phyloP scores from a whole-genome alignment of 805 yeast genomes.

The Saturnispora galanensis region DNA sequence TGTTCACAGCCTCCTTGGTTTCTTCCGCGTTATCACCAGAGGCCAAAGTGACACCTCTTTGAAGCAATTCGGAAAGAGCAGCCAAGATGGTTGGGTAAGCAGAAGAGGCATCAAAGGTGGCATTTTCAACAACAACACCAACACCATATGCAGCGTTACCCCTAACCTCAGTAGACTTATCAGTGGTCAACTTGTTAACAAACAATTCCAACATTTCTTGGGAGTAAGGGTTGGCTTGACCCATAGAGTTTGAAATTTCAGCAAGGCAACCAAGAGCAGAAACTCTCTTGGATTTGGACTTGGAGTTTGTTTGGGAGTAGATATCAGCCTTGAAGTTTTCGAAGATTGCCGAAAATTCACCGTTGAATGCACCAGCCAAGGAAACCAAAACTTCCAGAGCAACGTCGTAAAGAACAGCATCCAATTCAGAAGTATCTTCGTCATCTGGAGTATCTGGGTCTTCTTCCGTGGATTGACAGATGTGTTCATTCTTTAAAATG shows the following conservation, averaged over 20 bases:
- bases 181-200: slow-evolving; percentile 57
- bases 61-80: slow-evolving; percentile 59
- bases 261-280: slow-evolving; percentile 85
- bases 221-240: slow-evolving; percentile 52
- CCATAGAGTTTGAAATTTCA: slow-evolving; percentile 73
- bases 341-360: slow-evolving; percentile 65
- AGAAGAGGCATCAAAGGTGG: slow-evolving; percentile 45
- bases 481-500: slow-evolving; percentile 72
- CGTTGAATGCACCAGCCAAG: slow-evolving; percentile 66
- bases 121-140: slow-evolving; percentile 58
- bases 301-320: slow-evolving; percentile 45
- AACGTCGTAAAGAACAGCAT: slow-evolving; percentile 69
- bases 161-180: slow-evolving; percentile 77
- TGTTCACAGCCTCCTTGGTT: slow-evolving; percentile 64
- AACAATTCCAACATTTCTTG: slow-evolving; percentile 65
- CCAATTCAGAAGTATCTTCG: slow-evolving; percentile 47
- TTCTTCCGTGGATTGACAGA: slow-evolving; percentile 70
- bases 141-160: slow-evolving; percentile 95
- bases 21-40: slow-evolving; percentile 66
- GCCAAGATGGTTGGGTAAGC: slow-evolving; percentile 60
- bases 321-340: slow-evolving; percentile 60
- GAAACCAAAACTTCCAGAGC: slow-evolving; percentile 79
- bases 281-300: slow-evolving; percentile 66
- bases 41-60: slow-evolving; percentile 58
- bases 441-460: slow-evolving; percentile 26